Conservation (phyloP, 208 protist genomes). For the Trypanosoma platydactyli region DNA sequence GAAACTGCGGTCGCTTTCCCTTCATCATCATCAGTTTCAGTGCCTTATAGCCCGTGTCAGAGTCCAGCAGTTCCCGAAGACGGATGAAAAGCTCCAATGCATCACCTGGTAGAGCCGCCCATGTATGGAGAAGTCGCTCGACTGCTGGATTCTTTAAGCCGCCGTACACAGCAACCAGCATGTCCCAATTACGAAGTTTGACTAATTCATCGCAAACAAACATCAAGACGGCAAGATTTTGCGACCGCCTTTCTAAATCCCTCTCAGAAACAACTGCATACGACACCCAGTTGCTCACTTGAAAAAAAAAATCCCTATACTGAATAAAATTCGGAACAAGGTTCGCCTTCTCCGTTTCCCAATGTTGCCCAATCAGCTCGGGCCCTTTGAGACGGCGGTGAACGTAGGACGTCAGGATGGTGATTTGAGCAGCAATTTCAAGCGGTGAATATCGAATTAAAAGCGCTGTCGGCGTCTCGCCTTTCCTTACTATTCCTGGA, state of each 20-base stretch:
- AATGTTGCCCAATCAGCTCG: constrained; percentile 22
- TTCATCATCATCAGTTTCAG: constrained; percentile 17
- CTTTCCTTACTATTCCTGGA: constrained; percentile 1
- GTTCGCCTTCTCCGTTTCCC: constrained; percentile 11
- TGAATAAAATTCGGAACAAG: constrained; percentile 26
- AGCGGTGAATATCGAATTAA: constrained; percentile 15
- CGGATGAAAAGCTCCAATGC: not conserved
- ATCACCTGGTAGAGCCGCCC: constrained; percentile 12
- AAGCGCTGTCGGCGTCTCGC: constrained; percentile 14
- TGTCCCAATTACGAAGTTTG: constrained; percentile 35
- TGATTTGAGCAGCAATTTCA: constrained; percentile 35
- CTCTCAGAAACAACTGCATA: constrained; percentile 31
- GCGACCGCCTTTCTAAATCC: constrained; percentile 15
- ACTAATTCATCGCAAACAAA: constrained; percentile 31
- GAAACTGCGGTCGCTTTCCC: constrained; percentile 10
- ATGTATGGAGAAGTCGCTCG: constrained; percentile 9
- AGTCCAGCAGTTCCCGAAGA: constrained; percentile 17
- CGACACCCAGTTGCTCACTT: constrained; percentile 30
- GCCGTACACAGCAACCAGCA: constrained; percentile 35
- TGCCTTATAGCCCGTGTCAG: constrained; percentile 15
- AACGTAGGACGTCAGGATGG: constrained; percentile 32
- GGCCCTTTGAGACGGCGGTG: constrained; percentile 18
- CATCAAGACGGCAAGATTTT: constrained; percentile 22
- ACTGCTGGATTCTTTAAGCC: constrained; percentile 25
- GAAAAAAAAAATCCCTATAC: constrained; percentile 33